Evolutionary conservation across 2,329 filamentous ascomycete genomes (phyloP).

Genomic region (Aspergillus tubingensis): DNA sequence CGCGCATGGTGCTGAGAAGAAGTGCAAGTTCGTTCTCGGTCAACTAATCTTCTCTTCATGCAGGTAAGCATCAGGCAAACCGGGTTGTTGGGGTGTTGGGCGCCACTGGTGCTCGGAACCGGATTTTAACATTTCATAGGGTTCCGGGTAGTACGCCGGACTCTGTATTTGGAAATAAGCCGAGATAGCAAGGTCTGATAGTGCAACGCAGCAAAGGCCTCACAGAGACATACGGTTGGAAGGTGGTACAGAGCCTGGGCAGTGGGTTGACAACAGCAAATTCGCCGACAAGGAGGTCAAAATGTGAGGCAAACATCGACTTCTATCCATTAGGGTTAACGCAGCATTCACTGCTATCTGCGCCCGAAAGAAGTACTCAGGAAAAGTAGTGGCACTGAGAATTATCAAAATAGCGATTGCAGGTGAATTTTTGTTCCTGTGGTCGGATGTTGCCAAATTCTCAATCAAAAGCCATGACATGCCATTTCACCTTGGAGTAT

Average conservation of each 20-base stretch:
- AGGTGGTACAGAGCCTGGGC: not conserved
- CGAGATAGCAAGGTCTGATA: not conserved
- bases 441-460: too few relatives aligned
- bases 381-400: too few relatives aligned
- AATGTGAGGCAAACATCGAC: too few relatives aligned
- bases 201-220: not conserved
- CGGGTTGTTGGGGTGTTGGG: conserved; percentile 2
- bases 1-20: not conserved
- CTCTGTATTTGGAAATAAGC: not conserved
- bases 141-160: not conserved
- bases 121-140: not conserved
- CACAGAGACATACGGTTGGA: not conserved
- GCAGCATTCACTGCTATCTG: too few relatives aligned
- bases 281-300: too few relatives aligned
- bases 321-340: too few relatives aligned
- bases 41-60: not conserved
- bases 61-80: not conserved
- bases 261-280: not conserved
- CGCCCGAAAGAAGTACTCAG: too few relatives aligned
- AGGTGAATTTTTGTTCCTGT: too few relatives aligned
- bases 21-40: not conserved
- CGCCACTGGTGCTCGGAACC: conserved; percentile 4
- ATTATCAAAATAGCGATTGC: too few relatives aligned
- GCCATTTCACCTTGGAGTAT: too few relatives aligned
- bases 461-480: too few relatives aligned